These are phyloP conservation scores for Coccinonectria pachysandricola DNA, from an alignment of 2,329 filamentous ascomycete species.

Conservation along the genomic window DNA sequence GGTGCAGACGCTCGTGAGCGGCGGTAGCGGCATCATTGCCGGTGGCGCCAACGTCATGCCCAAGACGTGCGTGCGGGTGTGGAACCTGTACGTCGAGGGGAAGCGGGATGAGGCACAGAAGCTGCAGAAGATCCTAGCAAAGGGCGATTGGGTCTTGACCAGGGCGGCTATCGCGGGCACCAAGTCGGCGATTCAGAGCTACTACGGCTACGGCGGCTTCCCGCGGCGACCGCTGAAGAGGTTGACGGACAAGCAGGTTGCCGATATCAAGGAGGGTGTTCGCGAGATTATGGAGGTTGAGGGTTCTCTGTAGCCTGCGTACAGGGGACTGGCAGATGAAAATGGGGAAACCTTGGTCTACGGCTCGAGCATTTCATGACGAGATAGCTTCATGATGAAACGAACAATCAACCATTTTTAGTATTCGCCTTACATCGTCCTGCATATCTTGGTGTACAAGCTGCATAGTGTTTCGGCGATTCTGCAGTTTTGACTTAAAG, in stretches of 20 bases:
- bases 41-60: constrained; percentile 80
- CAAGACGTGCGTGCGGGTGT: constrained; percentile 68
- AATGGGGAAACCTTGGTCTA: too few relatives aligned
- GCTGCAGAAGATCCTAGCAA: constrained; percentile 67
- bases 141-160: constrained; percentile 74
- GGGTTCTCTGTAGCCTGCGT: constrained; percentile 40
- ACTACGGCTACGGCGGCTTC: constrained; percentile 72
- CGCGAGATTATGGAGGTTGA: constrained; percentile 58
- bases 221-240: constrained; percentile 64
- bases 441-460: too few relatives aligned
- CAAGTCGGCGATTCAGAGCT: constrained; percentile 70
- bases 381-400: too few relatives aligned
- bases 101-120: constrained; percentile 65
- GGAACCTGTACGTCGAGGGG: constrained; percentile 64
- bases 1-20: constrained; percentile 66
- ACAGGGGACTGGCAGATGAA: too few relatives aligned
- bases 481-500: too few relatives aligned
- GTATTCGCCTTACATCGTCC: too few relatives aligned
- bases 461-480: too few relatives aligned
- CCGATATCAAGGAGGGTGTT: constrained; percentile 44
- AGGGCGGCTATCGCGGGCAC: constrained; percentile 79
- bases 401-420: too few relatives aligned
- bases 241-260: constrained; percentile 45
- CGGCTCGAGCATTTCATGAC: too few relatives aligned
- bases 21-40: constrained; percentile 75